A percentile compares a stretch with the other conserved stretches of the same genome.
Conservation (phyloP, 2,329 filamentous ascomycete genomes). For the Monosporascus cannonballus region DNA sequence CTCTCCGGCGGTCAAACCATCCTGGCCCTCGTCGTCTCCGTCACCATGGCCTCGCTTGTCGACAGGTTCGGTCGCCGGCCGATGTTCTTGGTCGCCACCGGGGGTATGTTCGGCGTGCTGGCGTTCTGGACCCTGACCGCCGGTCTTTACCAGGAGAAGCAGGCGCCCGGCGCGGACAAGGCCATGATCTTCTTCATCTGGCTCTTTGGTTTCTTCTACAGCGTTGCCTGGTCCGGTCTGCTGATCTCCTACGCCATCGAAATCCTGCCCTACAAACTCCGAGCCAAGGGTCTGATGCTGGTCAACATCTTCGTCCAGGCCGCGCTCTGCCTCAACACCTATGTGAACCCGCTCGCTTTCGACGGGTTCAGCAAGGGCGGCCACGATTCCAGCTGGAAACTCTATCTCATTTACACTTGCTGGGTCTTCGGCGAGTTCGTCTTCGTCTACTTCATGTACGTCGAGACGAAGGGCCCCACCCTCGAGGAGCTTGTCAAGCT, state of each 20-base stretch:
- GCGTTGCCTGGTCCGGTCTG: slow-evolving; percentile 51
- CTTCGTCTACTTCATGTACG: slow-evolving; percentile 49
- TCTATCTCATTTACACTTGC: slow-evolving; percentile 51
- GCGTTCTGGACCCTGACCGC: slow-evolving; percentile 43
- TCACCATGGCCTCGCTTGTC: slow-evolving; percentile 45
- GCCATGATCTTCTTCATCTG: slow-evolving; percentile 44
- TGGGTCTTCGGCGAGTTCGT: slow-evolving; percentile 50
- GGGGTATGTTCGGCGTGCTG: slow-evolving; percentile 42
- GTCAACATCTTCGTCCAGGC: slow-evolving; percentile 52
- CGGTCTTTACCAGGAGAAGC: slow-evolving; percentile 37
- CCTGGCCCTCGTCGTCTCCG: slow-evolving; percentile 45
- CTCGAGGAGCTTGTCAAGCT: slow-evolving; percentile 62
- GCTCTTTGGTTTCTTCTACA: slow-evolving; percentile 45
- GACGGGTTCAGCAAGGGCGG: slow-evolving; percentile 34
- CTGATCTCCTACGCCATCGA: slow-evolving; percentile 49
- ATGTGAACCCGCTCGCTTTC: slow-evolving; percentile 50
- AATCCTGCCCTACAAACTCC: slow-evolving; percentile 43
- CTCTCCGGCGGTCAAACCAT: slow-evolving; percentile 44
- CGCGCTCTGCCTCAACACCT: slow-evolving; percentile 47
- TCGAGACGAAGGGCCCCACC: slow-evolving; percentile 59
- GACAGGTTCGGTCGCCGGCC: slow-evolving; percentile 50
- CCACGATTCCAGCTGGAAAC: slow-evolving; percentile 40
- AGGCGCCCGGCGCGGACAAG: slow-evolving; percentile 28
- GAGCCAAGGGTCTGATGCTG: slow-evolving; percentile 48
- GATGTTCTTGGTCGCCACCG: slow-evolving; percentile 43